Conservation (phyloP, 768 basidiomycete genomes). For the Boletus bicolor region DNA sequence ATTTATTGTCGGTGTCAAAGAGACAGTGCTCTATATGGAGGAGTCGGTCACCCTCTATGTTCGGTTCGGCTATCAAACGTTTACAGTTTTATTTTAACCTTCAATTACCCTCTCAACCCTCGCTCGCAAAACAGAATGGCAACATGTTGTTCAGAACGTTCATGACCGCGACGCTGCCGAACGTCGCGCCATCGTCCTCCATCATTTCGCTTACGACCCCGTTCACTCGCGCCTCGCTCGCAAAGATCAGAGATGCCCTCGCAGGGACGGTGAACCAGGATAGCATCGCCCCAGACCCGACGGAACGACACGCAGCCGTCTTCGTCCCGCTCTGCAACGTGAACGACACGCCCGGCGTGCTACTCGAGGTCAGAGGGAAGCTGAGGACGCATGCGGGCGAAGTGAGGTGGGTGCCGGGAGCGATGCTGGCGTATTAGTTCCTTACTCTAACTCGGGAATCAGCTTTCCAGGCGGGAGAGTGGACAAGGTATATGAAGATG, state of each 20-base stretch:
- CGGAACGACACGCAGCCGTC: slow-evolving; percentile 59
- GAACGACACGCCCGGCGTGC: slow-evolving; percentile 56
- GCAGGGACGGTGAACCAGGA: slow-evolving; percentile 10
- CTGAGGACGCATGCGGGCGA: slow-evolving; percentile 76
- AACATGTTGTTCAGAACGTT: slow-evolving; percentile 29
- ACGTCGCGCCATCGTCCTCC: slow-evolving; percentile 10
- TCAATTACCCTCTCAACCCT: background rate
- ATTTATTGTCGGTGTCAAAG: slow-evolving; percentile 28
- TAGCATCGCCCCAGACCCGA: slow-evolving; percentile 15
- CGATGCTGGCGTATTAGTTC: background rate
- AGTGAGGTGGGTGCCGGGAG: slow-evolving; percentile 54
- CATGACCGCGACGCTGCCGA: slow-evolving; percentile 12
- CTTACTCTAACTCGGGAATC: background rate
- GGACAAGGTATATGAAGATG: slow-evolving; percentile 47
- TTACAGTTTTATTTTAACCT: background rate
- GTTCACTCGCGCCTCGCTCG: slow-evolving; percentile 36
- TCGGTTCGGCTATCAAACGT: background rate
- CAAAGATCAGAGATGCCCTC: slow-evolving; percentile 30
- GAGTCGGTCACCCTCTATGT: background rate
- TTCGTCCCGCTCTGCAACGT: slow-evolving; percentile 80
- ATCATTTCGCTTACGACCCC: slow-evolving; percentile 34
- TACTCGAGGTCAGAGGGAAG: slow-evolving; percentile 67
- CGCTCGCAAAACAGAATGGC: slow-evolving; percentile 14
- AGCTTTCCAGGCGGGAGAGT: slow-evolving; percentile 77
- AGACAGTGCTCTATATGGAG: background rate